Base-by-base conservation (phyloP, 2,329 filamentous ascomycete genomes). In the Hymenoscyphus salicellus region DNA sequence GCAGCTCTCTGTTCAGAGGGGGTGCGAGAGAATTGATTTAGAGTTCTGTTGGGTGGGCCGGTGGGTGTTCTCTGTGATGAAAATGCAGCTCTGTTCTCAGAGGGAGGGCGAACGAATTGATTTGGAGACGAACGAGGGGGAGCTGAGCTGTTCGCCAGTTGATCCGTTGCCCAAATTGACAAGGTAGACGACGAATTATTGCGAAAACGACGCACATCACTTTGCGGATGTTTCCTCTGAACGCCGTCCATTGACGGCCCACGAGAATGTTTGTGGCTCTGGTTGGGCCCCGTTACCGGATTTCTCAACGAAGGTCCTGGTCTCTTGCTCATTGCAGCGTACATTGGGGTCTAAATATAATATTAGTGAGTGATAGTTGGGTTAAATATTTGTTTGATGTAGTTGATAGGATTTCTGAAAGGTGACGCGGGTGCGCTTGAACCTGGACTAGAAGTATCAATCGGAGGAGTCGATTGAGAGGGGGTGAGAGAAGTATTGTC, bases 311-410 rank as follows among this genome's bases (percentile, higher is more conserved):
- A 26, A 2, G 20, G 11, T 3, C 10, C 46, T 52, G 61, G 41
- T 57, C 56, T 61, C 58, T 32, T 58, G 38, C 32, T 61, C 61
- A 63, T 66, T 26, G 64, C 64, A 32, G 30, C 43, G 43, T 55
- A 66, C 49, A 63, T 58, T 11, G 32, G 26, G 17, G 63, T 36
- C 63, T 64, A 61, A 28, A 46, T n/a, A 33, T 28, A 26, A 28
- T 26, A 55, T 64, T 56, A 49, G 58, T 58, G 23, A 61, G 55
- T 49, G 33, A 30, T 28, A 28, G 32, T 33, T 20, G 6, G 6
- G 23, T 11, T 46, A 20, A 59, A 64, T 26, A 7, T 46, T 32
- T 30, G 20, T n/a, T 41, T 49, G 38, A 26, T 55, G n/a, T 52
- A 46, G 14, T 2, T n/a, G 8, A 30, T 28, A n/a, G 10, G 7